Percentiles rank a stretch among this genome's conserved stretches.
Evolutionary conservation across 441 rosid species (phyloP).

Genomic region (California macrophylla): DNA sequence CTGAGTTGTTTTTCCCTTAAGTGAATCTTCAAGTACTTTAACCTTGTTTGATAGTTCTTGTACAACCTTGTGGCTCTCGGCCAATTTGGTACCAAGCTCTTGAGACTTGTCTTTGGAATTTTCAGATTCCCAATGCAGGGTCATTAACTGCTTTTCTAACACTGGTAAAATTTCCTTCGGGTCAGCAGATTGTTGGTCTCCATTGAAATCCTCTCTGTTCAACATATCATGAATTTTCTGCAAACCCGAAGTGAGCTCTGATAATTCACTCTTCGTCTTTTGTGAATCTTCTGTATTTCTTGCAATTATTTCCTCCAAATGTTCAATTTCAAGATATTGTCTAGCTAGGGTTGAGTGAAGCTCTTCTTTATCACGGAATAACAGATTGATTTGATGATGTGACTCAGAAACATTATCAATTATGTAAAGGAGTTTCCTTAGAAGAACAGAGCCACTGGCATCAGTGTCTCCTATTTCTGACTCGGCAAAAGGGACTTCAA

Average conservation of each 20-base stretch:
- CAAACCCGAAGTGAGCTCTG: slow-evolving; percentile 43
- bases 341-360: slow-evolving; percentile 42
- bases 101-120: slow-evolving; percentile 48
- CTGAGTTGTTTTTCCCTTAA: slow-evolving; percentile 35
- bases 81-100: slow-evolving; percentile 56
- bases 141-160: slow-evolving; percentile 44
- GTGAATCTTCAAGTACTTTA: slow-evolving; percentile 54
- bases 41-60: slow-evolving; percentile 56
- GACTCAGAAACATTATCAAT: slow-evolving; percentile 41
- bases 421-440: slow-evolving; percentile 47
- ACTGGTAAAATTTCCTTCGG: slow-evolving; percentile 35
- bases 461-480: slow-evolving; percentile 29
- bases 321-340: slow-evolving; percentile 50
- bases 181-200: slow-evolving; percentile 33
- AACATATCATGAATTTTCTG: slow-evolving; percentile 41
- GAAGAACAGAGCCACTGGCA: slow-evolving; percentile 33
- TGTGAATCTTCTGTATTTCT: slow-evolving; percentile 33
- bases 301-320: slow-evolving; percentile 43
- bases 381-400: slow-evolving; percentile 43
- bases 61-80: slow-evolving; percentile 51
- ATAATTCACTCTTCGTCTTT: slow-evolving; percentile 40
- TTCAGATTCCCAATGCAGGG: slow-evolving; percentile 46
- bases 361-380: slow-evolving; percentile 44
- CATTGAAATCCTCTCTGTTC: slow-evolving; percentile 36
- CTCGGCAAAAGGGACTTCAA: slow-evolving; percentile 38